Base-by-base conservation (phyloP, 2,329 filamentous ascomycete species). In the Talaromyces atroroseus region DNA sequence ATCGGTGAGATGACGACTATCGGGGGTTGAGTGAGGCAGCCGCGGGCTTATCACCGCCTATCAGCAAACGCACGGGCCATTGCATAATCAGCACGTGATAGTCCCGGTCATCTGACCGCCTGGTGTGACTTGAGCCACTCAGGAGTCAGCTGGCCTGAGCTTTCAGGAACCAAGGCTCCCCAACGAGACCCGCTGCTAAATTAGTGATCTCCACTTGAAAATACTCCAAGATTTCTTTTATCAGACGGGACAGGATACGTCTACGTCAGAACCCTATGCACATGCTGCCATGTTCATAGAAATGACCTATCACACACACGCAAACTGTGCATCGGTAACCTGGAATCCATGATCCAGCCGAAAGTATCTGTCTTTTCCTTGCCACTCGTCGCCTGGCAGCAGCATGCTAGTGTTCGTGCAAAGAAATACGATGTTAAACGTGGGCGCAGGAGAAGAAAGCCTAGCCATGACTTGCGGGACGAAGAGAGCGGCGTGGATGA, bases 361-460 rank as follows among this genome's bases (percentile, higher is more conserved):
- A 58, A 51, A 42, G 47, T 48, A 4, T 58, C 57, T 16, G 48
- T 56, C 2, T 58, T 58, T 24, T 52, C 57, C 42, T 49, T 58
- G 52, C 57, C 57, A 12, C 52, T 58, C 26, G 16, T 45, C n/a
- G 34, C 48, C 32, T 58, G 57, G 57, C 57, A 58, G 57, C 52
- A 56, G 45, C 50, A 49, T 8, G n/a, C 51, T 12, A 58, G 51
- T 40, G 24, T 49, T 44, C 56, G 56, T 14, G 47, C 54, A 29
- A 24, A 24, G n/a, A 54, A 55, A 46, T 58, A 55, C 12, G 56
- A 58, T 10, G 36, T 26, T 23, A 58, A 52, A 49, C 45, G 47
- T 20, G 52, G 52, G 12, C 52, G 52, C 4, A 54, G 40, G 24
- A 42, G 36, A 44, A 36, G 56, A 32, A 47, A 34, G 47, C 50